Base-by-base conservation (phyloP, 495 filamentous ascomycete genomes). In the Hamigera avellanea region DNA sequence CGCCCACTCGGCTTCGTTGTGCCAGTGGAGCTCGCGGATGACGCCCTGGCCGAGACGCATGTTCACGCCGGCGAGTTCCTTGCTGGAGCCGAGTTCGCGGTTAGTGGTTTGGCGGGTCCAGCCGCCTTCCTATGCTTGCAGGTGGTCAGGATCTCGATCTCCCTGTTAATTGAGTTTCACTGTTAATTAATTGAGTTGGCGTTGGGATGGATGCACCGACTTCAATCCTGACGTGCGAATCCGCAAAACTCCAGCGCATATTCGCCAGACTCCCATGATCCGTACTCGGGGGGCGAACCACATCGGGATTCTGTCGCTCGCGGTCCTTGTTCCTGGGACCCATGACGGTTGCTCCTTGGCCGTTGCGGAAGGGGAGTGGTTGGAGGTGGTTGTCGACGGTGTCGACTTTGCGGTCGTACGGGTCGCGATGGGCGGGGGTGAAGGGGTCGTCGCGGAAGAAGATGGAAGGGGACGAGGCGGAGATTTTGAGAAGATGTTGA, bases 11-110 rank as follows among this genome's bases (percentile, higher is more conserved):
- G 76, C 78, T 46, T 80, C 73, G 30, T 73, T 77, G 56, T 83
- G 79, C 79, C 79, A 83, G 46, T 83, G 79, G 12, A 83, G 54
- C 46, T 83, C 79, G 6, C 79, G 76, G 45, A 80, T 81, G n/a
- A 74, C 79, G 25, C 75, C 76, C 33, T 67, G 46, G 26, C 75
- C 76, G 0, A 81, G 68, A 12, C 78, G 72, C 77, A 80, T 80
- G 45, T 81, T 79, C 35, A 80, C 77, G 32, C 71, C 70, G 6
- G 77, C 77, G 18, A 81, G 61, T 37, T 80, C 72, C 8, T 66
- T 59, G 44, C 75, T 79, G 10, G 69, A 61, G 5, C 64, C 62
- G 1, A 80, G 52, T 48, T 80, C 78, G 13, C 70, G 66, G 33
- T 76, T 62, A 9, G 76, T 80, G 0, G 76, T 80, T 49, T 80